phyloP scores from a whole-genome alignment of 2,329 filamentous ascomycete species.

The Periconia sp. region DNA sequence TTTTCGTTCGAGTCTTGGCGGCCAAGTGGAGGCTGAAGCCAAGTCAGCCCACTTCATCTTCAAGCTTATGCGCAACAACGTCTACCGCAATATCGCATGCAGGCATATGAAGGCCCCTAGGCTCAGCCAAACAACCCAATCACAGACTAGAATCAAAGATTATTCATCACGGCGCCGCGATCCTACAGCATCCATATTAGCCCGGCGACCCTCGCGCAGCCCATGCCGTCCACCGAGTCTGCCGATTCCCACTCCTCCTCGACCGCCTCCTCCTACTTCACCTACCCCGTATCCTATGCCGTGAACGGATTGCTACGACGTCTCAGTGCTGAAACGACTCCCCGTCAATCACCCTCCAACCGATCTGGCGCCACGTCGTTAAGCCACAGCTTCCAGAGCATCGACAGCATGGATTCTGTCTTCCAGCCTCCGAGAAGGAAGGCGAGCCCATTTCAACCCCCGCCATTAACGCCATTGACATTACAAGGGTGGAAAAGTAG shows the following conservation, averaged over 20 bases:
- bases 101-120: too few relatives aligned
- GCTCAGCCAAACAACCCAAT: constrained; percentile 2
- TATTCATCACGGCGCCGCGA: constrained; percentile 7
- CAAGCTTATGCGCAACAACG: neutral
- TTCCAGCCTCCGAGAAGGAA: constrained; percentile 68
- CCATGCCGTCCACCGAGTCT: constrained; percentile 37
- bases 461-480: constrained; percentile 81
- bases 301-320: constrained; percentile 55
- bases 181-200: constrained; percentile 4
- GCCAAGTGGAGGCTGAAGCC: too few relatives aligned
- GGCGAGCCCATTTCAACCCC: constrained; percentile 82
- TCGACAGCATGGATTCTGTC: constrained; percentile 59
- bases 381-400: constrained; percentile 42
- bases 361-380: constrained; percentile 23
- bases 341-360: constrained; percentile 14
- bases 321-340: constrained; percentile 51
- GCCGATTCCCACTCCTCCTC: constrained; percentile 15
- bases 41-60: neutral
- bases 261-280: constrained; percentile 51
- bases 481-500: constrained; percentile 69
- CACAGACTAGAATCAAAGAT: neutral
- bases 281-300: constrained; percentile 57
- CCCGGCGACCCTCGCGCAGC: constrained; percentile 11
- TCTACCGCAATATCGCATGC: constrained; percentile 1
- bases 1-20: too few relatives aligned